These are phyloP conservation scores for Xanthoconium stramineum DNA, from an alignment of 768 basidiomycete species.

Conservation along the genomic window DNA sequence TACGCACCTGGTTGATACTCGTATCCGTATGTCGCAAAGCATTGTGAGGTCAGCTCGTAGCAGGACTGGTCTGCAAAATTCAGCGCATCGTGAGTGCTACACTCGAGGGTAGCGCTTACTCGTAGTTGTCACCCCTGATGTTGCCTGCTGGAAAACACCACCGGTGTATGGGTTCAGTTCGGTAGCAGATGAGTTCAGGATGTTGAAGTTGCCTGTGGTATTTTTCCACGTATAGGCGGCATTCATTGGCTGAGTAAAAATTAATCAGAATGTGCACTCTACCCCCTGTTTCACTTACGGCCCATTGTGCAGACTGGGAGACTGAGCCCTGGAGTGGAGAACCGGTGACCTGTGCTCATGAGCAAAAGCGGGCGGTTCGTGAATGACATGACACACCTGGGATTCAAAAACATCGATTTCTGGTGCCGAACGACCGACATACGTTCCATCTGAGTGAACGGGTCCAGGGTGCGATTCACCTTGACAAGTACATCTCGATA, in stretches of 20 bases:
- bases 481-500: conserved; percentile 86
- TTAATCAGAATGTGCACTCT: background rate
- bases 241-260: conserved; percentile 66
- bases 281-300: conserved; percentile 41
- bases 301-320: conserved; percentile 85
- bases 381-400: conserved; percentile 41
- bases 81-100: background rate
- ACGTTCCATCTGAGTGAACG: conserved; percentile 68
- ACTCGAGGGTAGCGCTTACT: conserved; percentile 33
- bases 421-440: conserved; percentile 77
- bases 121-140: conserved; percentile 64
- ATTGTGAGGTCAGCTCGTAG: conserved; percentile 50
- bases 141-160: conserved; percentile 80
- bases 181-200: conserved; percentile 50
- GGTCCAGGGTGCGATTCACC: conserved; percentile 90
- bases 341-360: conserved; percentile 33
- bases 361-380: background rate
- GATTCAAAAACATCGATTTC: conserved; percentile 93
- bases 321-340: conserved; percentile 51
- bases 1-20: conserved; percentile 69
- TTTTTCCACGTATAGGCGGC: conserved; percentile 68
- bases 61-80: conserved; percentile 56
- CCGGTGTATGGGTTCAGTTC: conserved; percentile 67
- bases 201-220: conserved; percentile 53
- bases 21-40: conserved; percentile 73